These are phyloP conservation scores for Ploettnerulaceae sp. DNA, from an alignment of 2,329 filamentous ascomycete genomes.

Conservation along the genomic window DNA sequence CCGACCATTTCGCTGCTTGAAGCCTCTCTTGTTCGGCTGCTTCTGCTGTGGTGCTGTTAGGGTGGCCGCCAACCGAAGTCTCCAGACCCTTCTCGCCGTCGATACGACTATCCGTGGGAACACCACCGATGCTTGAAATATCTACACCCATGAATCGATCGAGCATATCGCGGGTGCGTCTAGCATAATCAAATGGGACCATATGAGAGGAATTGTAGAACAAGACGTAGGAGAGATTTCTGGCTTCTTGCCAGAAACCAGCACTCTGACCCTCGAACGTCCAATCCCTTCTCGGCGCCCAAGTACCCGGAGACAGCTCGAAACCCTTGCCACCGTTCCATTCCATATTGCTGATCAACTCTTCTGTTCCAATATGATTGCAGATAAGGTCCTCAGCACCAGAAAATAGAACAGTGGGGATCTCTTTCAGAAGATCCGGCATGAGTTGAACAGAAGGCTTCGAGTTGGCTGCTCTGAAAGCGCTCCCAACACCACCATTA, in stretches of 20 bases:
- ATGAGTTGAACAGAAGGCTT: slow-evolving; percentile 69
- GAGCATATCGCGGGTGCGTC: slow-evolving; percentile 88
- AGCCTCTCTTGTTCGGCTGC: slow-evolving; percentile 58
- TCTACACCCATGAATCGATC: slow-evolving; percentile 94
- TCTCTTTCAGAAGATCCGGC: slow-evolving; percentile 69
- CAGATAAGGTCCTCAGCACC: slow-evolving; percentile 93
- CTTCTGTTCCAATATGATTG: slow-evolving; percentile 92
- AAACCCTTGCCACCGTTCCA: slow-evolving; percentile 94
- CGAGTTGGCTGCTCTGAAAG: slow-evolving; percentile 68
- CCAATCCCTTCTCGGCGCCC: slow-evolving; percentile 91
- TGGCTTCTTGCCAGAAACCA: slow-evolving; percentile 89
- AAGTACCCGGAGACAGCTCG: slow-evolving; percentile 78
- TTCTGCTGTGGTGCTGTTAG: slow-evolving; percentile 61
- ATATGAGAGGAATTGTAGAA: slow-evolving; percentile 97
- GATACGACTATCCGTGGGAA: slow-evolving; percentile 60
- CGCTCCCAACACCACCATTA: slow-evolving; percentile 67
- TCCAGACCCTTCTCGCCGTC: slow-evolving; percentile 65
- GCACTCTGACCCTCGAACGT: slow-evolving; percentile 83
- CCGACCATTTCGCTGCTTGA: slow-evolving; percentile 63
- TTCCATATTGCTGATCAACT: slow-evolving; percentile 80
- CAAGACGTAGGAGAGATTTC: slow-evolving; percentile 91
- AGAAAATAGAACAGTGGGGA: slow-evolving; percentile 84
- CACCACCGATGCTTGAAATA: slow-evolving; percentile 78
- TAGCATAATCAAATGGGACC: slow-evolving; percentile 92
- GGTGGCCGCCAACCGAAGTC: slow-evolving; percentile 61